Conservation (phyloP, 768 basidiomycete genomes). For the Tulasnella sp. region DNA sequence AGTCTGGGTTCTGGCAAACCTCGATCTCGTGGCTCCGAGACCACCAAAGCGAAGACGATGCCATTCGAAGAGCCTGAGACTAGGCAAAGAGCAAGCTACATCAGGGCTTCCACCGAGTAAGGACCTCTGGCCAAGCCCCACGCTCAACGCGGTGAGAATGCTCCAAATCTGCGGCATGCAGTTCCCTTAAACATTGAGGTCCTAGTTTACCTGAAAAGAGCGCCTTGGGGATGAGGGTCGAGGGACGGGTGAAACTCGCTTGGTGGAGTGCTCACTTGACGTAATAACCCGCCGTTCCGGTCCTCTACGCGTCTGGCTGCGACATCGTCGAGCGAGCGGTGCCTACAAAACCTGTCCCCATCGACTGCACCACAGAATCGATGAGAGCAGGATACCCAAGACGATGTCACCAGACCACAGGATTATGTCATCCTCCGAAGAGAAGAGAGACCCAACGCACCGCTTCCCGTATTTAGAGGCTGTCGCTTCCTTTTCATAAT, state of each 20-base stretch:
- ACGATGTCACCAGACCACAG: slow-evolving; percentile 33
- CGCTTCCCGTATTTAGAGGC: slow-evolving; percentile 29
- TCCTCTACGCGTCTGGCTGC: slow-evolving; percentile 63
- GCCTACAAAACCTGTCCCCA: slow-evolving; percentile 65
- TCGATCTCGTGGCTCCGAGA: neutral
- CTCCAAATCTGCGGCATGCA: neutral
- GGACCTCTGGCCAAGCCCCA: neutral
- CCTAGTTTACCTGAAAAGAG: neutral
- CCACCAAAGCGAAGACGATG: neutral
- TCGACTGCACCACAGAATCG: slow-evolving; percentile 68
- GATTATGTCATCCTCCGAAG: slow-evolving; percentile 37
- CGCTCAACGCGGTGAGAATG: neutral
- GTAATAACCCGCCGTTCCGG: slow-evolving; percentile 56
- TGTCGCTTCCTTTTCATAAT: slow-evolving; percentile 30
- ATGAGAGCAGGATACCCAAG: slow-evolving; percentile 68
- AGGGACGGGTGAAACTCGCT: neutral
- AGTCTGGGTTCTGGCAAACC: neutral
- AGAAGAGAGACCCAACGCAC: slow-evolving; percentile 25
- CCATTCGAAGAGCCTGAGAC: neutral
- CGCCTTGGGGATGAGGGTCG: neutral
- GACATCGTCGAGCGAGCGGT: slow-evolving; percentile 69
- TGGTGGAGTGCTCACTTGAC: slow-evolving; percentile 42
- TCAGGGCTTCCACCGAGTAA: neutral
- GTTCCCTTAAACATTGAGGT: neutral
- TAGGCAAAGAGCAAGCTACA: neutral